These are phyloP conservation scores for Leccinum truebloodii DNA, from an alignment of 768 basidiomycete genomes.

Conservation along the genomic window DNA sequence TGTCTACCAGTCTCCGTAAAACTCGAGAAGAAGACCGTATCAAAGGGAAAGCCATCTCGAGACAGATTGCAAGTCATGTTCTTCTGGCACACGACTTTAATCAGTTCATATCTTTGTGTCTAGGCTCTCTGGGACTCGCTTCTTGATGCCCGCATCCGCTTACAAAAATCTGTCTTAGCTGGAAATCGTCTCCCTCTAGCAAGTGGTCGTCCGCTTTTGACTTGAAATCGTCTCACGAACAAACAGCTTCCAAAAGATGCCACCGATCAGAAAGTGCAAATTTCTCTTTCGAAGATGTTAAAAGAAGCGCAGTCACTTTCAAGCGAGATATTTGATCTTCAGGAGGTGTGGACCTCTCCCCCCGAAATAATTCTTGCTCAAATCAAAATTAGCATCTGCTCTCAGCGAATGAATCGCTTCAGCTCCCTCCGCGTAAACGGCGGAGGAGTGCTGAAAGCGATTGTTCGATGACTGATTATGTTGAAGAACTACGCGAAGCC, in stretches of 20 bases:
- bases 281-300: constrained; percentile 53
- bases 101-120: constrained; percentile 8
- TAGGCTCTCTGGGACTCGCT: constrained; percentile 86
- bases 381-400: constrained; percentile 43
- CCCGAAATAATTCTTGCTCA: constrained; percentile 14
- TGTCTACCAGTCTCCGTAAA: constrained; percentile 54
- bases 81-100: background rate
- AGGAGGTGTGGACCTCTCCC: constrained; percentile 50
- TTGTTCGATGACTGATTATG: constrained; percentile 8
- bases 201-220: constrained; percentile 28
- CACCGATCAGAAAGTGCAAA: constrained; percentile 40
- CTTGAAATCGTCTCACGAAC: constrained; percentile 15
- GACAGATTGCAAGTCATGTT: constrained; percentile 69
- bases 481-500: constrained; percentile 42
- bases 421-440: constrained; percentile 58
- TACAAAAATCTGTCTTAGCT: constrained; percentile 77
- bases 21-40: constrained; percentile 66
- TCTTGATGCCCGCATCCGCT: constrained; percentile 85
- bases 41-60: constrained; percentile 83
- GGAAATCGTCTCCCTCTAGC: constrained; percentile 69
- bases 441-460: constrained; percentile 39
- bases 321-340: constrained; percentile 66
- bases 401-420: constrained; percentile 46
- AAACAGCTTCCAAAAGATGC: constrained; percentile 35
- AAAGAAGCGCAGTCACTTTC: constrained; percentile 61